Base-by-base conservation (phyloP, 257 asterid genomes). In the Plantago ovata region DNA sequence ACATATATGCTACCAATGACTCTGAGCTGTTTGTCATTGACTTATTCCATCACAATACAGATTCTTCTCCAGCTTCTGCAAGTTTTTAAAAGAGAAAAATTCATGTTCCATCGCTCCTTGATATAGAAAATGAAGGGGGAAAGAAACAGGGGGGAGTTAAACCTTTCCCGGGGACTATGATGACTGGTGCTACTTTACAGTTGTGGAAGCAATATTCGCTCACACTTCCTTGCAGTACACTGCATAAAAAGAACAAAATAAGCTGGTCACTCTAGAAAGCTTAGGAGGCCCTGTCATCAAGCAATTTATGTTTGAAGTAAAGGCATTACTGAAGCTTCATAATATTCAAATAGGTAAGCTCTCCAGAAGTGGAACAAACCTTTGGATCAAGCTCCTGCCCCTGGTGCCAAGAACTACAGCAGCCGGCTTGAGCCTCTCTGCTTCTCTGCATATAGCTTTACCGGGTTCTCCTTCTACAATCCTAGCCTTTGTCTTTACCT, bases 391-490 rank as follows among this genome's bases (percentile, higher is more conserved):
- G 77, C 95, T 72, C 58, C 89, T 81, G 56, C 97, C 95, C 59
- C 95, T 77, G 52, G 97, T 88, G 63, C 98, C 98, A 84, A 88
- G 56, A 7, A 92, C 89, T 15, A 92, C 84, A 56, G 98, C 97
- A 61, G 84, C 94, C 38, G 97, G 98, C 73, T 71, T 88, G 73
- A 85, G 68, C 81, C 89, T 80, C 72, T 85, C 95, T 33, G 95
- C 98, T 69, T 85, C 97, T 84, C 66, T 84, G 85, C 95, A 88
- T 69, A 92, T 85, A 19, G 75, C 84, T 70, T 86, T 86, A 47
- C 95, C 98, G 8, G 91, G 87, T 62, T 92, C 97, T 68, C 98
- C 98, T 81, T 92, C 95, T 69, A 88, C 95, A 43, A 92, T 88
- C 75, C 95, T 76, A 55, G 97, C 95, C 72, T 62, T 70, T 4